Percentiles rank a stretch among this genome's conserved stretches.
Conservation (phyloP, 1,139 yeast species). For the Torulaspora pretoriensis region DNA sequence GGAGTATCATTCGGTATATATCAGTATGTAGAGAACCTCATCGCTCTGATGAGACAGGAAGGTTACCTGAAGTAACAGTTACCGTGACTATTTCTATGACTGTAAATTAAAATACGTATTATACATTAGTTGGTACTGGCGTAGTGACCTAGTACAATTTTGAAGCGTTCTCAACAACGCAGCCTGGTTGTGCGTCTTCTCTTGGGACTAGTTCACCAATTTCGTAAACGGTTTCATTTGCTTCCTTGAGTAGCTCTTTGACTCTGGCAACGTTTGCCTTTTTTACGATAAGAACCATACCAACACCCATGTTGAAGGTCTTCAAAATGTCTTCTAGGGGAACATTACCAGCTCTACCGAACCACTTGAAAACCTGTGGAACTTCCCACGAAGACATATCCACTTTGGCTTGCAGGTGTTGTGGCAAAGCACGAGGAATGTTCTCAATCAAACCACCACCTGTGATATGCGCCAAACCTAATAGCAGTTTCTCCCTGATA, state of each 20-base stretch:
- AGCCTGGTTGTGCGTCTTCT: conserved; percentile 53
- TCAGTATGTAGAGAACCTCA: conserved; percentile 49
- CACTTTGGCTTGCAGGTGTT: conserved; percentile 69
- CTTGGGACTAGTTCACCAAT: conserved; percentile 71
- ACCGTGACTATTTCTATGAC: background rate
- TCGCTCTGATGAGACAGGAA: conserved; percentile 22
- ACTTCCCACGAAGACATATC: conserved; percentile 80
- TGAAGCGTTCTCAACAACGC: conserved; percentile 62
- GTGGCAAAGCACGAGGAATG: conserved; percentile 91
- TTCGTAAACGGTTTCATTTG: conserved; percentile 71
- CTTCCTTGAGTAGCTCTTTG: conserved; percentile 48
- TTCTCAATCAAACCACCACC: conserved; percentile 98
- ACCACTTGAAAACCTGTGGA: conserved; percentile 89
- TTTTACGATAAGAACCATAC: conserved; percentile 88
- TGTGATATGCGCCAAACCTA: conserved; percentile 94
- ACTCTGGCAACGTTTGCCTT: conserved; percentile 58
- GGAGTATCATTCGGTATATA: conserved; percentile 72
- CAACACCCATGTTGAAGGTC: conserved; percentile 94
- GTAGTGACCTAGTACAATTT: conserved; percentile 47
- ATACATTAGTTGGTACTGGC: conserved; percentile 1
- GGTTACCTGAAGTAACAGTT: conserved; percentile 18
- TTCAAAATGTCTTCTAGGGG: conserved; percentile 80
- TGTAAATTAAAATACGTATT: background rate
- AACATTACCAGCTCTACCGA: conserved; percentile 85
- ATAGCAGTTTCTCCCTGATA: conserved; percentile 59